These are phyloP conservation scores for Neoboletus subvelutipes DNA, from an alignment of 768 basidiomycete species.

Conservation along the genomic window DNA sequence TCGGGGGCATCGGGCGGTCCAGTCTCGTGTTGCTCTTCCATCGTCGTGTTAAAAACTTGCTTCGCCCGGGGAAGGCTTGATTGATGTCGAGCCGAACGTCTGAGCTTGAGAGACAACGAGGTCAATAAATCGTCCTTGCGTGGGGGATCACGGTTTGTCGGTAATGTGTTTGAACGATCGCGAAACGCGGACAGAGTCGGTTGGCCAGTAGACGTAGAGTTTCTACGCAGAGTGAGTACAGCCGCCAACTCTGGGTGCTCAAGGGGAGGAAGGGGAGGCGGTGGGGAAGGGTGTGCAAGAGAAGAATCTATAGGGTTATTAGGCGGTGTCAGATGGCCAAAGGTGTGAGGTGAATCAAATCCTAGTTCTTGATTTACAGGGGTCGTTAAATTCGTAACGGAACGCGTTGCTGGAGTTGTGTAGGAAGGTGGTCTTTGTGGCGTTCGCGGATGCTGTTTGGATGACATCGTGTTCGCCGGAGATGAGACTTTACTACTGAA, in stretches of 20 bases:
- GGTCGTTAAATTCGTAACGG: constrained; percentile 25
- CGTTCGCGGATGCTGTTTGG: constrained; percentile 25
- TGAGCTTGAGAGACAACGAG: constrained; percentile 27
- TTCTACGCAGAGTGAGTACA: constrained; percentile 21
- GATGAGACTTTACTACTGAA: constrained; percentile 31
- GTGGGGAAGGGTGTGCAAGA: constrained; percentile 34
- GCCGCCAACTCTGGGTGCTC: constrained; percentile 38
- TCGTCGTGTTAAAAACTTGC: constrained; percentile 8
- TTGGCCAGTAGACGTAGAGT: constrained; percentile 9
- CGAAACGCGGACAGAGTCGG: constrained; percentile 9
- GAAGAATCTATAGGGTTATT: constrained; percentile 20
- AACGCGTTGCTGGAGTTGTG: constrained; percentile 16
- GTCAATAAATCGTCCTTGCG: constrained; percentile 23
- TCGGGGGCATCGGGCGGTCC: constrained; percentile 1
- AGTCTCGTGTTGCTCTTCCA: constrained; percentile 7
- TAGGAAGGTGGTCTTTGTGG: constrained; percentile 25
- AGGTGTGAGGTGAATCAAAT: constrained; percentile 41
- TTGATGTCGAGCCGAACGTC: constrained; percentile 28
- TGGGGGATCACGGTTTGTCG: constrained; percentile 11
- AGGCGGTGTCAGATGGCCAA: constrained; percentile 39
- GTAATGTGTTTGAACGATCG: constrained; percentile 27
- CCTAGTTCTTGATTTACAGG: constrained; percentile 24
- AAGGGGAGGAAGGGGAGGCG: constrained; percentile 57
- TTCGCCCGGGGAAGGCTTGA: constrained; percentile 30
- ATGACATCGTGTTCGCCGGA: constrained; percentile 30